These are phyloP conservation scores for Ramaria sp. DNA, from an alignment of 768 basidiomycete species.

Conservation along the genomic window DNA sequence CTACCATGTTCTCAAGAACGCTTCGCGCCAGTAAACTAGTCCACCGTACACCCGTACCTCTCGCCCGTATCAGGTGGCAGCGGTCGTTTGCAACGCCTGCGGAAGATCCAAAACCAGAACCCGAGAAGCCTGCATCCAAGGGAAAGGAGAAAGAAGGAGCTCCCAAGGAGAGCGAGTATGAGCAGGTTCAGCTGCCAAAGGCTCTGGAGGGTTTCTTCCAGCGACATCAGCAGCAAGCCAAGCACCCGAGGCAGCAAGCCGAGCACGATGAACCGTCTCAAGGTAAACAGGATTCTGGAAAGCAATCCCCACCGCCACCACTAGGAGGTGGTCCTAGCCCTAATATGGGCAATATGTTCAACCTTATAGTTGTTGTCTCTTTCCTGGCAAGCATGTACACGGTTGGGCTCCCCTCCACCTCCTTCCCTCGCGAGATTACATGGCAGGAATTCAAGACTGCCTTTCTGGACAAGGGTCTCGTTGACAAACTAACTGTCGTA, in stretches of 20 bases:
- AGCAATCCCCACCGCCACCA: neutral
- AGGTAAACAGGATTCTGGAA: neutral
- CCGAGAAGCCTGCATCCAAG: slow-evolving; percentile 17
- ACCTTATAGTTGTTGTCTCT: neutral
- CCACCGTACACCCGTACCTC: slow-evolving; percentile 29
- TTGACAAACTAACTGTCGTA: slow-evolving; percentile 86
- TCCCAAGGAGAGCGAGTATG: slow-evolving; percentile 21
- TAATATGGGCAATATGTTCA: neutral
- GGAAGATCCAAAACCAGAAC: slow-evolving; percentile 22
- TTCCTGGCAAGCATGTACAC: slow-evolving; percentile 49
- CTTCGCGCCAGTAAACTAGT: slow-evolving; percentile 38
- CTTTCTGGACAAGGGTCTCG: slow-evolving; percentile 92
- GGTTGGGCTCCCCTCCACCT: slow-evolving; percentile 33
- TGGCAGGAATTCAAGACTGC: slow-evolving; percentile 99
- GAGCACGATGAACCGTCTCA: slow-evolving; percentile 16
- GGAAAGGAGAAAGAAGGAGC: slow-evolving; percentile 10
- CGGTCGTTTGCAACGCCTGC: slow-evolving; percentile 43
- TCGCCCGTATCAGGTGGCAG: slow-evolving; percentile 20
- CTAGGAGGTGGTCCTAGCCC: neutral
- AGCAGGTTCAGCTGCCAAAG: slow-evolving; percentile 40
- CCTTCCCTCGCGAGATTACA: slow-evolving; percentile 77
- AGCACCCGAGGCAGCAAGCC: slow-evolving; percentile 23
- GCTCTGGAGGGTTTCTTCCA: slow-evolving; percentile 68
- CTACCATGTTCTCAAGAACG: slow-evolving; percentile 54
- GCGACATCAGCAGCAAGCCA: slow-evolving; percentile 9